phyloP scores from a whole-genome alignment of 306 rosid genomes.

The Begonia peltatifolia region DNA sequence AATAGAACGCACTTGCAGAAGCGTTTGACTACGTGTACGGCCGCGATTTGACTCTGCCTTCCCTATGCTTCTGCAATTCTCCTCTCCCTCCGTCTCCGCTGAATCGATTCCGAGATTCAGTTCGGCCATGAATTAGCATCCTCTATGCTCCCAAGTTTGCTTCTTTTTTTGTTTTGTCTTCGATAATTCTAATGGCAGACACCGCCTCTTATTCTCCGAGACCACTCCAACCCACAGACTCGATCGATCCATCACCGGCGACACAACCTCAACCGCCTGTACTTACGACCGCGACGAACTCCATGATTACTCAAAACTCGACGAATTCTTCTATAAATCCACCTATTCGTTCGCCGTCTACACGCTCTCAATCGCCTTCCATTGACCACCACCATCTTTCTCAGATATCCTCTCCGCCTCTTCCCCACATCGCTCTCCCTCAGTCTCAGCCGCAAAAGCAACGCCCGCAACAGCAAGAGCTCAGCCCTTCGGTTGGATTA shows the following conservation, averaged over 20 bases:
- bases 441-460: slow-evolving; percentile 32
- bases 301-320: slow-evolving; percentile 22
- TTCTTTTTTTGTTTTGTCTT: no score
- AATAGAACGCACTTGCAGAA: background rate
- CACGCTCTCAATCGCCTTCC: slow-evolving; percentile 39
- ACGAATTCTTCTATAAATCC: slow-evolving; percentile 24
- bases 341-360: slow-evolving; percentile 30
- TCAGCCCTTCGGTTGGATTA: slow-evolving; percentile 21
- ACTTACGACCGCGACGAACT: slow-evolving; percentile 4
- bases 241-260: slow-evolving; percentile 18
- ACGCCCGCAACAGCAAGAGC: slow-evolving; percentile 10
- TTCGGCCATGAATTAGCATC: slow-evolving; percentile 8
- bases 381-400: slow-evolving; percentile 21
- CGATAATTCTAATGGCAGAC: slow-evolving; percentile 32
- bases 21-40: background rate
- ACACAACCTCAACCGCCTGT: slow-evolving; percentile 5
- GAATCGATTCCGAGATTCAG: slow-evolving; percentile 2
- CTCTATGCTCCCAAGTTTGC: background rate
- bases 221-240: slow-evolving; percentile 21
- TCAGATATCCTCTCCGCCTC: slow-evolving; percentile 46
- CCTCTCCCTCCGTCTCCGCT: background rate
- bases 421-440: slow-evolving; percentile 29
- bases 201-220: slow-evolving; percentile 28
- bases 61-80: background rate
- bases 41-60: background rate